These are phyloP conservation scores for Colletotrichum lindemuthianum DNA, from an alignment of 2,329 filamentous ascomycete species.

Conservation along the genomic window DNA sequence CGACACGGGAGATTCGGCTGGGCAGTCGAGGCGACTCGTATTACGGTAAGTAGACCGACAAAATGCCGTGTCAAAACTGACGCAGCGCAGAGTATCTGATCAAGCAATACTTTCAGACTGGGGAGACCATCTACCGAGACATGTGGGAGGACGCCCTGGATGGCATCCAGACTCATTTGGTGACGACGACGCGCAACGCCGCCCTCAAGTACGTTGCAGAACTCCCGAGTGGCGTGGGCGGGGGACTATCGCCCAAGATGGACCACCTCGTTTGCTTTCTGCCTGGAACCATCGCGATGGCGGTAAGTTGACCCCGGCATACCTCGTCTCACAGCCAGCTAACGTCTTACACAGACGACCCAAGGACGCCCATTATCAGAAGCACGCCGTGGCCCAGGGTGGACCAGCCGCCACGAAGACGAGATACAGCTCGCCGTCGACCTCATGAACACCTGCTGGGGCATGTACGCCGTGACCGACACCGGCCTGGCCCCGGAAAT, in stretches of 20 bases:
- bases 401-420: slow-evolving; percentile 82
- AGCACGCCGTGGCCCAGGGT: slow-evolving; percentile 75
- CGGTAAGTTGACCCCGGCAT: slow-evolving; percentile 39
- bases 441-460: slow-evolving; percentile 96
- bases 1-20: slow-evolving; percentile 85
- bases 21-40: slow-evolving; percentile 96
- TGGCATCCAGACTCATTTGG: slow-evolving; percentile 88
- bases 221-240: slow-evolving; percentile 76
- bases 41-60: slow-evolving; percentile 59
- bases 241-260: slow-evolving; percentile 84
- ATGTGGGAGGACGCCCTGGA: slow-evolving; percentile 90
- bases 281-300: slow-evolving; percentile 93
- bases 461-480: slow-evolving; percentile 89
- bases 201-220: slow-evolving; percentile 90
- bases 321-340: too few species aligned
- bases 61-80: neutral
- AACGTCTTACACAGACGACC: slow-evolving; percentile 63
- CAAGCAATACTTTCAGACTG: slow-evolving; percentile 96
- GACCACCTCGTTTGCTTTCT: slow-evolving; percentile 98
- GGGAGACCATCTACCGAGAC: slow-evolving; percentile 84
- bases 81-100: slow-evolving; percentile 81
- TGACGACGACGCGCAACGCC: slow-evolving; percentile 84
- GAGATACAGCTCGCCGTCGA: slow-evolving; percentile 89
- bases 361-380: slow-evolving; percentile 78
- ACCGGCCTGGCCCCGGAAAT: slow-evolving; percentile 94